Evolutionary conservation across 2,329 filamentous ascomycete genomes (phyloP), one percentile per base, ranked within the genome.

Genomic region (Fusarium nurragi): DNA sequence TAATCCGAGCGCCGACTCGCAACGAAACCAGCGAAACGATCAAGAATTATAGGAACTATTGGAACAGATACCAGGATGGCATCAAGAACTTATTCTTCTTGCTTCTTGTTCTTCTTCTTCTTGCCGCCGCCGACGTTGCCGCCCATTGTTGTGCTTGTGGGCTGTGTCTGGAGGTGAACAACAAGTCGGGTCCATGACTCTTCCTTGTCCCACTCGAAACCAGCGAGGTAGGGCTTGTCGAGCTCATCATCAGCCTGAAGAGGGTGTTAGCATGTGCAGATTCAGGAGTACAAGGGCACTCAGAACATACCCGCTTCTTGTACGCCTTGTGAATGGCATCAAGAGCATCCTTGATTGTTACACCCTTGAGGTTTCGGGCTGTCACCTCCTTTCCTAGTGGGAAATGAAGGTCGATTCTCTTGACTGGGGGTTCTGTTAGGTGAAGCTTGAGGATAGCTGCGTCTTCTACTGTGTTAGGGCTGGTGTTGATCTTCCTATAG

Each of bases 121-220:
- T 88, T 88, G 74, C 86, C 84, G 68, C 79, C 84, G 67, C 79
- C 77, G 63, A 85, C 84, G 66, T 78, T 74, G 40, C 76, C 73
- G 57, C 73, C 77, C 48, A 60, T 41, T n/a, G 57, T 54, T 64
- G 78, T 74, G 61, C 78, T 77, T 60, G 83, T 78, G 46, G 87
- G 87, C 71, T 90, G 85, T 78, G 88, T 89, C 78, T 90, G 89
- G 76, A 94, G 91, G 79, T 95, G 93, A 43, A 97, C 93, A 73
- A 96, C 83, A 74, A 98, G 86, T 67, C 88, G 87, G 52, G 92
- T 94, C 89, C 93, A 97, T 75, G 88, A 93, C 80, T 97, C 92
- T 71, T 97, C 91, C 77, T 90, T 92, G 80, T 97, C 91, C 94
- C 94, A 97, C 84, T 97, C 93, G 82, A 98, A 97, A 69, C 94